Percentiles rank a stretch among this genome's conserved stretches.
Conservation (phyloP, 257 asterid species). For the Nemophila menziesii region DNA sequence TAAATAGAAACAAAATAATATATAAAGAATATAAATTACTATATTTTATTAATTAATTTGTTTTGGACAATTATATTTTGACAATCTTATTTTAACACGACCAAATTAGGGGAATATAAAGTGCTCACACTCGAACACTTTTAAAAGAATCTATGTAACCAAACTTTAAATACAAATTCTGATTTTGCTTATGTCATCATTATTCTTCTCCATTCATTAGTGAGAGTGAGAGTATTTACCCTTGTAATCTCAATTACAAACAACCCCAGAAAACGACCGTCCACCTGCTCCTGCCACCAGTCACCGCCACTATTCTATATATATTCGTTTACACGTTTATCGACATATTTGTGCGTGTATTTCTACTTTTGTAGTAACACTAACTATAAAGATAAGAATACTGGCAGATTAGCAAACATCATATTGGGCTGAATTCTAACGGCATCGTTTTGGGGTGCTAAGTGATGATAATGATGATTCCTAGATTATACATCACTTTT, state of each 20-base stretch:
- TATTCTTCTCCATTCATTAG: background rate
- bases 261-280: constrained; percentile 15
- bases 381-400: background rate
- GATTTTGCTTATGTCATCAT: background rate
- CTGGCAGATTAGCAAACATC: constrained; percentile 9
- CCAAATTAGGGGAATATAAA: too few relatives aligned
- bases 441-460: constrained; percentile 8
- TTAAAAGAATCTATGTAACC: too few relatives aligned
- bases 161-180: too few relatives aligned
- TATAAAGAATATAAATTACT: too few relatives aligned
- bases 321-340: background rate
- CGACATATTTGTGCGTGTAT: background rate
- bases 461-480: constrained; percentile 37
- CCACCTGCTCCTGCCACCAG: constrained; percentile 11
- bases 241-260: background rate
- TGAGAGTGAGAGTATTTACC: background rate
- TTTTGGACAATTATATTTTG: too few relatives aligned
- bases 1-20: too few relatives aligned
- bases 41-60: too few relatives aligned
- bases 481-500: constrained; percentile 16
- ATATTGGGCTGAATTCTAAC: background rate
- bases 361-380: background rate
- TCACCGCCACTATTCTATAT: constrained; percentile 2
- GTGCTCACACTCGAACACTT: too few relatives aligned
- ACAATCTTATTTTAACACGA: too few relatives aligned